Conservation (phyloP, 2,329 filamentous ascomycete genomes). For the Colletotrichum chrysophilum region DNA sequence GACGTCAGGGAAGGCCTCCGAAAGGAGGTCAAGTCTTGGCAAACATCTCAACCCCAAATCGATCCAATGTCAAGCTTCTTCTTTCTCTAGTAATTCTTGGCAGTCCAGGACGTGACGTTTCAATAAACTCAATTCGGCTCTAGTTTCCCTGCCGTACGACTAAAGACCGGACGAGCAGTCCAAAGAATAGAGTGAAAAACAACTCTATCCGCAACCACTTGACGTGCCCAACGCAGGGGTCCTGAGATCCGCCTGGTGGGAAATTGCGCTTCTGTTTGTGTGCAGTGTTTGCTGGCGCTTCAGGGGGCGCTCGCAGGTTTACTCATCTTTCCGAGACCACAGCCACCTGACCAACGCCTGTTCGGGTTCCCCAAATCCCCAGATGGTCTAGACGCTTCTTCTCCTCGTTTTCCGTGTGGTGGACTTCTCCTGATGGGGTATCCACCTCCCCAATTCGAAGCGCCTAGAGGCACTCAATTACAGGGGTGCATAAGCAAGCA, state of each 20-base stretch:
- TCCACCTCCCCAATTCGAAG: not conserved
- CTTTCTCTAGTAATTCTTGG: not conserved
- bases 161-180: not conserved
- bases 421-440: not conserved
- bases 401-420: not conserved
- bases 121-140: conserved; percentile 10
- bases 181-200: not conserved
- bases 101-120: not conserved
- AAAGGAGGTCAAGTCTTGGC: not conserved
- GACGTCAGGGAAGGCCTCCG: not conserved
- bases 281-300: not conserved
- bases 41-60: not conserved
- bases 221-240: not conserved
- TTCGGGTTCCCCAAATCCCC: not conserved
- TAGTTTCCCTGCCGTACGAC: not conserved
- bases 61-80: not conserved
- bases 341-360: not conserved
- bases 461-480: not conserved
- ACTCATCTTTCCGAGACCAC: not conserved
- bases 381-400: not conserved
- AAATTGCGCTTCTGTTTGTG: not conserved
- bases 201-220: not conserved
- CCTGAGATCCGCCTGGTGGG: conserved; percentile 6
- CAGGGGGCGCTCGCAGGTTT: not conserved
- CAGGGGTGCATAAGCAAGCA: not conserved